These are phyloP conservation scores for Populus hybrid DNA, from an alignment of 441 rosid genomes.

Conservation along the genomic window DNA sequence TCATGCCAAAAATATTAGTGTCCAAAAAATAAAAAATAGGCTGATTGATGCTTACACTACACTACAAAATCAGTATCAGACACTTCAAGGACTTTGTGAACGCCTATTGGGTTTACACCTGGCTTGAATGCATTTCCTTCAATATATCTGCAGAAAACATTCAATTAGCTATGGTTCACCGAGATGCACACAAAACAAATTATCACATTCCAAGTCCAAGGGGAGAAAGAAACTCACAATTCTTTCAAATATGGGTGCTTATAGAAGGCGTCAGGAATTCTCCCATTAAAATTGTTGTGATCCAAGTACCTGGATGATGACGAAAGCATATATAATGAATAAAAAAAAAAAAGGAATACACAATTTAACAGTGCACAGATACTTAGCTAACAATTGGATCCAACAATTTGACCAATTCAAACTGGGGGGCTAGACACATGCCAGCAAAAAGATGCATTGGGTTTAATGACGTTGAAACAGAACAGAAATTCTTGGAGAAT, in stretches of 20 bases:
- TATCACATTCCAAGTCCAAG: not conserved
- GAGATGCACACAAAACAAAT: not conserved
- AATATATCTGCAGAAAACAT: slow-evolving; percentile 49
- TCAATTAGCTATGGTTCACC: not conserved
- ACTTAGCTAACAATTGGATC: not conserved
- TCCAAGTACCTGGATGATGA: slow-evolving; percentile 62
- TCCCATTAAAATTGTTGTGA: slow-evolving; percentile 74
- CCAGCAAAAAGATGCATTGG: not conserved
- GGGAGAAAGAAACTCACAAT: slow-evolving; percentile 47
- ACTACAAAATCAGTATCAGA: slow-evolving; percentile 61
- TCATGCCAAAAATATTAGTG: not conserved
- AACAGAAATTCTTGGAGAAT: not conserved
- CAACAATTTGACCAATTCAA: not conserved
- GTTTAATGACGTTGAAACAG: not conserved
- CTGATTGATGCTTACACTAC: slow-evolving; percentile 24
- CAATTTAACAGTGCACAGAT: not conserved
- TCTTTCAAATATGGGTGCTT: slow-evolving; percentile 65
- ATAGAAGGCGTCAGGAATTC: slow-evolving; percentile 65
- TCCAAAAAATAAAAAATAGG: slow-evolving; percentile 7
- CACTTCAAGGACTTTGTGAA: slow-evolving; percentile 63
- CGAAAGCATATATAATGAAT: too few species aligned
- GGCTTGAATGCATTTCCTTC: slow-evolving; percentile 72
- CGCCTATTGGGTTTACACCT: slow-evolving; percentile 65
- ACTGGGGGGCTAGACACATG: not conserved
- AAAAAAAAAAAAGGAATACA: not conserved